Evolutionary conservation across 208 protist species (phyloP).

Genomic region (Trypanosoma caninum): DNA sequence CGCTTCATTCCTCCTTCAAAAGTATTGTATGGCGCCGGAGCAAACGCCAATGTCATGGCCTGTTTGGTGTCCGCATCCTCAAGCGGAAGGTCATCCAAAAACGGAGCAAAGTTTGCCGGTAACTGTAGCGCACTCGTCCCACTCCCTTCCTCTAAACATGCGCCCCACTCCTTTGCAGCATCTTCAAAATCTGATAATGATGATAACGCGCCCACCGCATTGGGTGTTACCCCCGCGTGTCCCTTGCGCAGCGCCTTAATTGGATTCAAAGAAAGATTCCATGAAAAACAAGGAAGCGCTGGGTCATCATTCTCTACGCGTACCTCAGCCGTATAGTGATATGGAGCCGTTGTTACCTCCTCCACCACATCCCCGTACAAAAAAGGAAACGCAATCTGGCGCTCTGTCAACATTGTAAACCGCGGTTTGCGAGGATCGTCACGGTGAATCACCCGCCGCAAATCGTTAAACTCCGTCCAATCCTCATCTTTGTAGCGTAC

Average conservation of each 20-base stretch:
- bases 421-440: conserved; percentile 88
- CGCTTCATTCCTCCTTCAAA: conserved; percentile 95
- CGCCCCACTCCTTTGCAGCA: conserved; percentile 13
- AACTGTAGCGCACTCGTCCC: conserved; percentile 32
- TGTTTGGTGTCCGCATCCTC: conserved; percentile 91
- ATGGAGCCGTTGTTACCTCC: conserved; percentile 88
- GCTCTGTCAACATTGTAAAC: conserved; percentile 98
- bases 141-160: conserved; percentile 6
- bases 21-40: conserved; percentile 96
- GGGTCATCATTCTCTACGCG: conserved; percentile 96
- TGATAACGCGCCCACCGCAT: conserved; percentile 17
- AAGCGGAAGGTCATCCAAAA: conserved; percentile 84
- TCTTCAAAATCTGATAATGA: conserved; percentile 44
- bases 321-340: conserved; percentile 93
- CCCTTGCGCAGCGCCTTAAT: conserved; percentile 85
- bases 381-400: conserved; percentile 99
- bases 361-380: conserved; percentile 98
- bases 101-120: conserved; percentile 76
- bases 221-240: conserved; percentile 38
- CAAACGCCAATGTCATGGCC: conserved; percentile 97
- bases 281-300: conserved; percentile 98
- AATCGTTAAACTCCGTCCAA: conserved; percentile 99
- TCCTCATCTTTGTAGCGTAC: conserved; percentile 94
- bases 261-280: conserved; percentile 98
- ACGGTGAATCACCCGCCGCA: conserved; percentile 99